Percentiles rank a stretch among this genome's conserved stretches.
phyloP scores from a whole-genome alignment of 73 alveolate species.

The Tetrahymena elliotti region DNA sequence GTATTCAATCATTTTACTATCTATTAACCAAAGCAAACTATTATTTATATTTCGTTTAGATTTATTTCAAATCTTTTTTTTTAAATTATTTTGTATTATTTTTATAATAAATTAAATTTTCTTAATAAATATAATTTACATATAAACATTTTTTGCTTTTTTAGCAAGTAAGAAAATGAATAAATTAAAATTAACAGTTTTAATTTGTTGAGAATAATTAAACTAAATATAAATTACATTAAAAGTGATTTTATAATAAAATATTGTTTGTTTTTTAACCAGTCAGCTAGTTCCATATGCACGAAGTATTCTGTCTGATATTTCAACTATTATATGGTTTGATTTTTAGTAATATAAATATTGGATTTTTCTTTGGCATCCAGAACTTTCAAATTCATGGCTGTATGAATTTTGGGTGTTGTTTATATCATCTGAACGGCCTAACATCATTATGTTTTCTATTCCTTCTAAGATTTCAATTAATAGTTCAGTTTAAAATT shows the following conservation, averaged over 20 bases:
- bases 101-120: too few relatives aligned
- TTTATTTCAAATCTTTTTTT: too few relatives aligned
- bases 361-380: neutral
- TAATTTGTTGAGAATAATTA: neutral
- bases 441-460: neutral
- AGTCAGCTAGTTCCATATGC: neutral
- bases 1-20: too few relatives aligned
- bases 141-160: too few relatives aligned
- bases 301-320: neutral
- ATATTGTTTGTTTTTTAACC: too few relatives aligned
- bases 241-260: too few relatives aligned
- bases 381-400: neutral
- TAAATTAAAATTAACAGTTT: too few relatives aligned
- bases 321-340: neutral
- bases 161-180: too few relatives aligned
- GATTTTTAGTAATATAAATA: neutral
- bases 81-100: too few relatives aligned
- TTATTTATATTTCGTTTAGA: too few relatives aligned
- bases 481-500: neutral
- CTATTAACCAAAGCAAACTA: too few relatives aligned
- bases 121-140: too few relatives aligned
- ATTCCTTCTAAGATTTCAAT: neutral
- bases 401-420: neutral
- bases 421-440: neutral
- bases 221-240: neutral